Conservation (phyloP, 1,139 yeast genomes). For the Magnusiomyces suaveolens region DNA sequence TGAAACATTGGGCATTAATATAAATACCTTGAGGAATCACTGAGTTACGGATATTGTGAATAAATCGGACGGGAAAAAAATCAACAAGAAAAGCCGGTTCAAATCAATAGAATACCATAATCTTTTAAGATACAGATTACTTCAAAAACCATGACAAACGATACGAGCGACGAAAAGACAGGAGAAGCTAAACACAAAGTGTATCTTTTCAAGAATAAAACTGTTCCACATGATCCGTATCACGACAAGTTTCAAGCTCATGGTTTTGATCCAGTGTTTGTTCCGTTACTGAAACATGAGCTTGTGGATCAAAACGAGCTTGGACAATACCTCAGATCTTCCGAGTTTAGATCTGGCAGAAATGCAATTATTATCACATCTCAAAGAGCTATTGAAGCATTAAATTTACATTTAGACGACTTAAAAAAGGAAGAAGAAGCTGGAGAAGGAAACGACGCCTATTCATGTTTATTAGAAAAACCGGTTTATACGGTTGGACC, state of each 20-base stretch:
- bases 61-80: no score
- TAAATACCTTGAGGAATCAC: no score
- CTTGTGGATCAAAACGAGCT: slow-evolving; percentile 43
- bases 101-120: no score
- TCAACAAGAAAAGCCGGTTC: no score
- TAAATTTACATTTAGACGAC: slow-evolving; percentile 31
- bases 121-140: no score
- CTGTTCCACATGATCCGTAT: slow-evolving; percentile 59
- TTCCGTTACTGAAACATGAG: slow-evolving; percentile 62
- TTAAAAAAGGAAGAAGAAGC: slow-evolving; percentile 2
- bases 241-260: slow-evolving; percentile 34
- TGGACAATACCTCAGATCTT: slow-evolving; percentile 35
- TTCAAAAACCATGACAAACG: slow-evolving; percentile 1
- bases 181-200: slow-evolving; percentile 14
- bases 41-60: no score
- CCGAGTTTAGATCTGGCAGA: slow-evolving; percentile 34
- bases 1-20: no score
- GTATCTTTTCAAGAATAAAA: slow-evolving; percentile 55
- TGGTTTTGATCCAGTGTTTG: slow-evolving; percentile 38
- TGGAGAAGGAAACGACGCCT: slow-evolving; percentile 6
- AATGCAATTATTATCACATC: slow-evolving; percentile 71
- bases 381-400: slow-evolving; percentile 82
- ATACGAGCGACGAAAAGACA: slow-evolving; percentile 1
- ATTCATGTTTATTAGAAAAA: slow-evolving; percentile 26
- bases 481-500: slow-evolving; percentile 87